Evolutionary conservation across 805 yeast species (phyloP), one percentile per base, ranked within the genome.

Genomic region (Sporopachydermia quercuum): DNA sequence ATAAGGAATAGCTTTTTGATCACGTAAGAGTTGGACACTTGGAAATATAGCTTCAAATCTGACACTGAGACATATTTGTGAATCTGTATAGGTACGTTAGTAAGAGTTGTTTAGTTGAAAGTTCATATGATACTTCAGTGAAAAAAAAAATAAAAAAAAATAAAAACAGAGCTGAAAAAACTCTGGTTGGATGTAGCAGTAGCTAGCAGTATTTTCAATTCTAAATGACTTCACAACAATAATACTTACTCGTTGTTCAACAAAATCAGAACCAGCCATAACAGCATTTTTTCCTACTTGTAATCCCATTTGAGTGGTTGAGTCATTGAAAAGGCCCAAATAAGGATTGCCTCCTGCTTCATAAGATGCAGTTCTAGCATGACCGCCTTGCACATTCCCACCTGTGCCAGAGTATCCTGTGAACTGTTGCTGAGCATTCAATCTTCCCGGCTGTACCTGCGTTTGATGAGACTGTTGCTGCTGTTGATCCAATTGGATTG

Each of bases 1-100:
- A 93, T 77, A 45, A 87, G 66, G 18, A 68, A 55, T 17, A 91
- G 57, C 55, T 91, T 91, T 27, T 66, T 66, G 44, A 80, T 54
- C 11, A 91, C 98, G 52, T 89, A 93, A 3, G 76, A 64, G 56
- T 89, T 93, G 37, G 94, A 79, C 15, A 91, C 96, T 58, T 83
- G 84, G 66, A 91, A 93, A 59, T 87, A 87, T 61, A 78, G 82
- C 47, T 85, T 78, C 49, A 91, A 60, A 41, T 81, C 77, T 14
- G 68, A 56, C 17, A 68, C 58, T 14, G 66, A 58, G 18, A 71
- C 65, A 45, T 66, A 68, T 46, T 63, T 65, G 41, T 70, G 68
- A 40, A 75, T 53, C 45, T 66, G 63, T 19, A 49, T 8, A 23
- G n/a, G 30, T 23, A 8, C 8, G 30, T 23, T 8, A 23, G 30